A percentile compares a stretch with the other conserved stretches of the same genome.
phyloP scores from a whole-genome alignment of 2,329 filamentous ascomycete species.

The Aspergillus sp. region DNA sequence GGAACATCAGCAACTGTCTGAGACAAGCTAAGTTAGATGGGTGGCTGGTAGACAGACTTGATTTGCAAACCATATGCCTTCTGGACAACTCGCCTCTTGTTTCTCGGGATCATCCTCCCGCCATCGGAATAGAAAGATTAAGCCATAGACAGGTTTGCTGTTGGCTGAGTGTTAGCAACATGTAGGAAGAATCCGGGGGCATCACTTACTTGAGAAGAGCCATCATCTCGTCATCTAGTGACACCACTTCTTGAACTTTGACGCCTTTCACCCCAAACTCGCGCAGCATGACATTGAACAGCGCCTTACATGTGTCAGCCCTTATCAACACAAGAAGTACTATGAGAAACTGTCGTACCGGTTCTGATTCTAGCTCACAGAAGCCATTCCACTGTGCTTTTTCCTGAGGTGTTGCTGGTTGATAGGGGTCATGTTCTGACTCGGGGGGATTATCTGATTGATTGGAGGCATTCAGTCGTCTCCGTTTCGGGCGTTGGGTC shows the following conservation, averaged over 20 bases:
- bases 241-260: slow-evolving; percentile 73
- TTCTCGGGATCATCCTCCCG: slow-evolving; percentile 55
- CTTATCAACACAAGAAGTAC: neutral
- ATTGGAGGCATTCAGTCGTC: slow-evolving; percentile 20
- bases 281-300: slow-evolving; percentile 81
- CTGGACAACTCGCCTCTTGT: slow-evolving; percentile 55
- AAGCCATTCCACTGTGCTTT: slow-evolving; percentile 47
- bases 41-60: slow-evolving; percentile 54
- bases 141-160: slow-evolving; percentile 72
- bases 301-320: slow-evolving; percentile 51
- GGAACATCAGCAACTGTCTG: slow-evolving; percentile 3
- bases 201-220: slow-evolving; percentile 60
- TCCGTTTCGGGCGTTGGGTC: slow-evolving; percentile 28
- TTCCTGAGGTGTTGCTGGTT: slow-evolving; percentile 33
- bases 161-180: neutral
- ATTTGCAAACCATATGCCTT: slow-evolving; percentile 88
- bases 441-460: neutral
- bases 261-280: slow-evolving; percentile 73
- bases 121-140: slow-evolving; percentile 87
- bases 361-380: slow-evolving; percentile 82
- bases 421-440: slow-evolving; percentile 16
- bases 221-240: slow-evolving; percentile 65
- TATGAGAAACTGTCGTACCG: slow-evolving; percentile 50
- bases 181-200: neutral
- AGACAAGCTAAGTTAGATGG: neutral